These are phyloP conservation scores for Lichtheimia ramosa DNA, from an alignment of 371 early-diverging fungal species.

Conservation along the genomic window DNA sequence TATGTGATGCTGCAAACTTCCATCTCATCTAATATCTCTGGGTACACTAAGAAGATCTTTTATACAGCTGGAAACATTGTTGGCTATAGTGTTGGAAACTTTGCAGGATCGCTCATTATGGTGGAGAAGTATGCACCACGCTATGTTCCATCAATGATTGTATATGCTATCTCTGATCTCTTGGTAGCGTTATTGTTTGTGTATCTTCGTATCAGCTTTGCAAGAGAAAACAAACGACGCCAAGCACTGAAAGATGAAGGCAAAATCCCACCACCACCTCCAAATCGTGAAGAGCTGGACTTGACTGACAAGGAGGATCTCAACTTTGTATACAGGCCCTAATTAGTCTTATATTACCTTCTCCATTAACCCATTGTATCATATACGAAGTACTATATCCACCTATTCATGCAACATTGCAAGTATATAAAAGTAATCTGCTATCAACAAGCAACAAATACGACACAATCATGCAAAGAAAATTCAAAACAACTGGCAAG, in stretches of 20 bases:
- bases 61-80: constrained; percentile 19
- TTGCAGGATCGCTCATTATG: constrained; percentile 32
- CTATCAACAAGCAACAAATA: too few species aligned
- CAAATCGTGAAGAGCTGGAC: constrained; percentile 20
- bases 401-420: too few species aligned
- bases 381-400: too few species aligned
- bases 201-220: not conserved
- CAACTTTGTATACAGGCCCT: constrained; percentile 8
- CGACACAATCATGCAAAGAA: too few species aligned
- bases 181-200: constrained; percentile 7
- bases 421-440: too few species aligned
- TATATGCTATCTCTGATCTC: constrained; percentile 25
- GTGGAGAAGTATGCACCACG: constrained; percentile 8
- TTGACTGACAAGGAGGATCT: constrained; percentile 16
- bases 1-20: constrained; percentile 20
- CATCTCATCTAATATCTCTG: constrained; percentile 16
- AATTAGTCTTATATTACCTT: not conserved
- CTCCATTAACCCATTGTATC: not conserved
- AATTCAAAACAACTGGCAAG: too few species aligned
- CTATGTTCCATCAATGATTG: constrained; percentile 16
- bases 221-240: constrained; percentile 7
- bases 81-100: constrained; percentile 30
- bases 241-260: constrained; percentile 6
- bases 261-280: constrained; percentile 4
- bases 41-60: constrained; percentile 24